Base-by-base conservation (phyloP, 192 early-diverging fungal genomes). In the Dissophora globulifera region DNA sequence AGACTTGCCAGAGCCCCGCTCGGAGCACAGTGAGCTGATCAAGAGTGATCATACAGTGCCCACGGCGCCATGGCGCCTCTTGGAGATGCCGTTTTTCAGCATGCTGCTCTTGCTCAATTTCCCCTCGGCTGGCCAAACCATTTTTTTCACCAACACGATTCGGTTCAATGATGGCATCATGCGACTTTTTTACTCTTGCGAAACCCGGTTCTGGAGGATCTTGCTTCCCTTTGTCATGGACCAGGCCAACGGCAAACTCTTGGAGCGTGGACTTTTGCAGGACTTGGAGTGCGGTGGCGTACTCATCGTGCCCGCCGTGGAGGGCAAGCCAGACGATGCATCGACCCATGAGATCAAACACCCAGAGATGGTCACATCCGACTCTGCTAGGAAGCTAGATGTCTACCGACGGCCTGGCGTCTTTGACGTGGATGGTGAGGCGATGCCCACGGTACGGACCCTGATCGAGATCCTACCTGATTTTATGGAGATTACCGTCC, bases 341-440 rank as follows among this genome's bases (percentile, higher is more conserved):
- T 43, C 63, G 20, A 67, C 63, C 5, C 58, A 62, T 33, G 52
- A 51, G 32, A 43, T 62, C 29, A 45, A 50, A 7, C 50, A 67
- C 15, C 56, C 43, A 9, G 50, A 60, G 3, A 31, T 31, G 25
- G 58, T 66, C 8, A 46, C 33, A 4, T 65, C 62, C 3, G 12
- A n/a, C 0, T 25, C 55, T n/a, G 63, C 58, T 13, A 65, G 61
- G 50, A 19, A 40, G 13, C 50, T 30, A 11, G 16, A 19, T 23
- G 45, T 76, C 19, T 50, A 76, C 32, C 46, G 38, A 22, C 40
- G 38, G 0, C 72, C 72, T 16, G 72, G 72, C 0, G 13, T 67
- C 13, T 76, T 76, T 50, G 72, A 76, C 45, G 58, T 76, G 1
- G 72, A 76, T 35, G 72, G 72, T 9, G 72, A 76, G n/a, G 51